Evolutionary conservation across 129 eudicot species (phyloP).

Genomic region (Centaurea solstitialis): DNA sequence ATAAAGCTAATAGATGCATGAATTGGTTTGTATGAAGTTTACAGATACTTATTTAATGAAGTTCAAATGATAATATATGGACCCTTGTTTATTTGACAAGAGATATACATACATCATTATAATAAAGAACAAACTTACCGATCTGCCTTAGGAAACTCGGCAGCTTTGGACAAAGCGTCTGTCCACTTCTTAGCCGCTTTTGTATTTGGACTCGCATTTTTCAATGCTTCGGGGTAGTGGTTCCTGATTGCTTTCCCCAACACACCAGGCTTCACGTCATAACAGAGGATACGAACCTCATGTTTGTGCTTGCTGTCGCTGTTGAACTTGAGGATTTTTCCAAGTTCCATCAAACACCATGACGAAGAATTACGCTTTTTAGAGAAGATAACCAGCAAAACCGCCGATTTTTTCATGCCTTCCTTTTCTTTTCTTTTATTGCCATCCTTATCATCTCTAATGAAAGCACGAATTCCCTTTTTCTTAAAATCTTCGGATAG

Average conservation of each 20-base stretch:
- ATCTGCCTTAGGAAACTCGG: background rate
- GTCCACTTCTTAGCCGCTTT: background rate
- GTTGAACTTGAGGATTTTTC: background rate
- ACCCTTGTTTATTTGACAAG: background rate
- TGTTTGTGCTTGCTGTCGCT: background rate
- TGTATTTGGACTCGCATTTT: background rate
- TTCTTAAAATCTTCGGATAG: too few relatives aligned
- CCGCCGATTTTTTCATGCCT: too few relatives aligned
- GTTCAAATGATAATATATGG: background rate
- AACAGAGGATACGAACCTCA: background rate
- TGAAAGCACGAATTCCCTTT: too few relatives aligned
- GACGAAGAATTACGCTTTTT: background rate
- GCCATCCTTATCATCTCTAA: too few relatives aligned
- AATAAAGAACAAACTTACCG: background rate
- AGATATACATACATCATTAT: background rate
- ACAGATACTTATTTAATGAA: background rate
- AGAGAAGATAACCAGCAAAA: background rate
- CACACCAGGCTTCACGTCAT: background rate
- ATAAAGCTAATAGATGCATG: background rate
- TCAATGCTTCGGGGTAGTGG: background rate
- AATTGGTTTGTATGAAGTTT: background rate
- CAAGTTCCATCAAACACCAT: too few relatives aligned
- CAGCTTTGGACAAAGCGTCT: background rate
- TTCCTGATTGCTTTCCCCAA: background rate
- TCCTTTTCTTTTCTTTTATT: too few relatives aligned